These are phyloP conservation scores for Phialophora verrucosa DNA, from an alignment of 2,329 filamentous ascomycete species.

Conservation along the genomic window DNA sequence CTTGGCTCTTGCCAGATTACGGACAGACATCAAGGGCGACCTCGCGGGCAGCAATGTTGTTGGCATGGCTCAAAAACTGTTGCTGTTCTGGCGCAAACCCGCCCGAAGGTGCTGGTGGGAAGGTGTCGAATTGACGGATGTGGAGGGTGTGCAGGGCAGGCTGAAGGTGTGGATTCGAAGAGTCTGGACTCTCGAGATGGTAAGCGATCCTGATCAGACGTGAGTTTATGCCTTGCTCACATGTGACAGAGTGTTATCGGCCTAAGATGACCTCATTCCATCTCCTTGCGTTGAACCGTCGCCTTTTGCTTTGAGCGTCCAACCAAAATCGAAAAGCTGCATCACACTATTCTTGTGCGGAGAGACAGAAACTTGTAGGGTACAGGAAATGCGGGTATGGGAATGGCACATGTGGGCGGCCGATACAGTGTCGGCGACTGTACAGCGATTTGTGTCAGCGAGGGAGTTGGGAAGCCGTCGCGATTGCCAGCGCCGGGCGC, in stretches of 20 bases:
- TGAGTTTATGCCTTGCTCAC: slow-evolving; percentile 26
- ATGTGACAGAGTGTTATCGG: slow-evolving; percentile 76
- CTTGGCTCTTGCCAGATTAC: slow-evolving; percentile 86
- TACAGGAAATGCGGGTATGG: background rate
- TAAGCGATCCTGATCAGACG: slow-evolving; percentile 47
- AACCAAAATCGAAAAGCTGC: slow-evolving; percentile 6
- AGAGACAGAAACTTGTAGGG: background rate
- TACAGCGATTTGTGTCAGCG: background rate
- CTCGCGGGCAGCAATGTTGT: slow-evolving; percentile 77
- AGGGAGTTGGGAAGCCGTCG: background rate
- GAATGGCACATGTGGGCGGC: background rate
- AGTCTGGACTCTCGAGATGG: slow-evolving; percentile 98
- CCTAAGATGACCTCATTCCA: slow-evolving; percentile 62
- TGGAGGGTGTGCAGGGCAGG: slow-evolving; percentile 88
- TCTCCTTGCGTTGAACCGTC: slow-evolving; percentile 10
- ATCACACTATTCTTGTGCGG: slow-evolving; percentile 6
- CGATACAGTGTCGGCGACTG: background rate
- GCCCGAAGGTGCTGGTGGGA: slow-evolving; percentile 99
- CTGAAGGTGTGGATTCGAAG: slow-evolving; percentile 98
- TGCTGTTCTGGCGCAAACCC: slow-evolving; percentile 97
- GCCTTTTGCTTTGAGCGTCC: slow-evolving; percentile 11
- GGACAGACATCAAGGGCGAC: slow-evolving; percentile 85
- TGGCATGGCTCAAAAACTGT: slow-evolving; percentile 96
- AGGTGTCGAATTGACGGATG: slow-evolving; percentile 85
- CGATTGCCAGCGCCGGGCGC: background rate